Conservation (phyloP, 1,139 yeast genomes). For the Magnusiomyces suaveolens region DNA sequence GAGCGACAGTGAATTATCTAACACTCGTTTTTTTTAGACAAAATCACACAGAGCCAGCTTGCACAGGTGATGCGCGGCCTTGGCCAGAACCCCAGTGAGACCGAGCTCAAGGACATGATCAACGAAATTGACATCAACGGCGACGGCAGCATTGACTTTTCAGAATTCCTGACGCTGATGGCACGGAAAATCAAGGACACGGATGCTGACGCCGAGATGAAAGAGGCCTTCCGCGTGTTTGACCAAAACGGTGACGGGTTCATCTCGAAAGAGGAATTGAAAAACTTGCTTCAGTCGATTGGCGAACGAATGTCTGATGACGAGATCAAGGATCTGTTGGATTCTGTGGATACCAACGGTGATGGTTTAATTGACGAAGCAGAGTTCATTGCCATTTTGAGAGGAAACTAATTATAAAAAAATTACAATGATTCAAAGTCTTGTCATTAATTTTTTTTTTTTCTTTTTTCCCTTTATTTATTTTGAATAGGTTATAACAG, state of each 20-base stretch:
- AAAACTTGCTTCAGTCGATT: conserved; percentile 90
- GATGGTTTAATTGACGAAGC: conserved; percentile 4
- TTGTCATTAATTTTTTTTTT: too few relatives aligned
- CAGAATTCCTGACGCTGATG: conserved; percentile 63
- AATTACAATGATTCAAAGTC: neutral
- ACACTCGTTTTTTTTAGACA: too few relatives aligned
- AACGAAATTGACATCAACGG: conserved; percentile 34
- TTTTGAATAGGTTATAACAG: conserved; percentile 10
- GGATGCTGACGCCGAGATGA: conserved; percentile 91
- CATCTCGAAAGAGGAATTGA: conserved; percentile 89
- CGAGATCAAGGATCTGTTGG: conserved; percentile 92
- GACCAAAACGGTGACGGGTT: conserved; percentile 92
- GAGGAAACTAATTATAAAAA: neutral
- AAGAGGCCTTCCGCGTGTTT: conserved; percentile 88
- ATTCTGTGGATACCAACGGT: conserved; percentile 67
- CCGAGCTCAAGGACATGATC: conserved; percentile 91
- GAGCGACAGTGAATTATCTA: too few relatives aligned
- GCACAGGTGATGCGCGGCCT: conserved; percentile 78
- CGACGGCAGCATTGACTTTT: conserved; percentile 25
- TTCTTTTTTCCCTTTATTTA: too few relatives aligned
- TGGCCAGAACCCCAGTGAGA: conserved; percentile 94
- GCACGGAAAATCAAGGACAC: conserved; percentile 95
- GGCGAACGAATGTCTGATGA: conserved; percentile 93
- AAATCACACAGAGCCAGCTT: neutral
- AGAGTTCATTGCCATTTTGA: conserved; percentile 3